Percentiles rank a stretch among this genome's conserved stretches.
Evolutionary conservation across 352 stramenopile genomes (phyloP).

Genomic region (Saprolegnia diclina): DNA sequence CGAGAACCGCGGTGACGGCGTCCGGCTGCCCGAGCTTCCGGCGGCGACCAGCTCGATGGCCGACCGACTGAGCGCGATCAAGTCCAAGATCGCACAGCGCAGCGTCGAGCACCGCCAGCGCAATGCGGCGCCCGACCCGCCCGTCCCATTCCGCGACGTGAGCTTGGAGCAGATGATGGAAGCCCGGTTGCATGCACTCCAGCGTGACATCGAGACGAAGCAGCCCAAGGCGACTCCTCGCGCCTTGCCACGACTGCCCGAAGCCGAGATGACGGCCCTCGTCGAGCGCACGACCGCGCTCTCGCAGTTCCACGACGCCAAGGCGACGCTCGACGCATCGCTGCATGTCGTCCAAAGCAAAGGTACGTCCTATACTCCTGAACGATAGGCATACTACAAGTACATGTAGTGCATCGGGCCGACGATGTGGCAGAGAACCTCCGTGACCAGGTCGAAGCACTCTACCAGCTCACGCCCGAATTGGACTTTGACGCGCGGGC

Average conservation of each 20-base stretch:
- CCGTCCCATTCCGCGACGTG: not conserved
- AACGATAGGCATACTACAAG: not conserved
- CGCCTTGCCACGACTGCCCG: constrained; percentile 1
- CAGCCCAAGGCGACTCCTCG: constrained; percentile 10
- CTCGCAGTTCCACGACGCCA: not conserved
- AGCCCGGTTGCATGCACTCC: constrained; percentile 5
- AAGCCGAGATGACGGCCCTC: constrained; percentile 12
- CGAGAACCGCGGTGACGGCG: not conserved
- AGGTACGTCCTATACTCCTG: not conserved
- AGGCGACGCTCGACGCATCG: not conserved
- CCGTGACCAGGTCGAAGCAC: constrained; percentile 1
- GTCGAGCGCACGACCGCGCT: constrained; percentile 14
- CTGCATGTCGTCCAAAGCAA: not conserved
- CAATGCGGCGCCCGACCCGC: not conserved
- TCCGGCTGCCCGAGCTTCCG: not conserved
- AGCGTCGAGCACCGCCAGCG: constrained; percentile 7
- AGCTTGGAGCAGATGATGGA: constrained; percentile 25
- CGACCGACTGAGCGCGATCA: constrained; percentile 11
- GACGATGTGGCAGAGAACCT: constrained; percentile 16
- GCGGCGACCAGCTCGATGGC: constrained; percentile 1
- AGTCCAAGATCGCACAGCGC: constrained; percentile 9
- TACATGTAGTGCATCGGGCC: not conserved
- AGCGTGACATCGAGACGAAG: not conserved
- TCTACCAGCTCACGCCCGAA: not conserved
- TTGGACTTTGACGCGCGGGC: constrained; percentile 21